These are phyloP conservation scores for Apostasia ramifera DNA, from an alignment of 106 monocot species.

Conservation along the genomic window DNA sequence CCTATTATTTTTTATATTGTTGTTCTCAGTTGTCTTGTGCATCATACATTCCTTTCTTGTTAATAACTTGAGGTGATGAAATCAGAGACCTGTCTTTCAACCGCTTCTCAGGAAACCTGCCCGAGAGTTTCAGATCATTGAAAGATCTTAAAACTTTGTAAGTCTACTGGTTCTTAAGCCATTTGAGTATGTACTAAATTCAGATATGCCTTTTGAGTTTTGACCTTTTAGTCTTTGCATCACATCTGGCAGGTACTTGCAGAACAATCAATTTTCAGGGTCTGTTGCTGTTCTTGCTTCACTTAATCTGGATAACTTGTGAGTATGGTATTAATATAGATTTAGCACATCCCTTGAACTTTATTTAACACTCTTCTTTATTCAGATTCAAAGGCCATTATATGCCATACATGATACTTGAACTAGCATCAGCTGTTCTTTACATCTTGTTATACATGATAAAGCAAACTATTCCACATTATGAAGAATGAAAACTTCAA, in stretches of 20 bases:
- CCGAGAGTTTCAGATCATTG: constrained; percentile 69
- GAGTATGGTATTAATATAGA: constrained; percentile 21
- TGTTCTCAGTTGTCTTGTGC: background rate
- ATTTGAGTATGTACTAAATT: constrained; percentile 1
- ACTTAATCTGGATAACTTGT: constrained; percentile 77
- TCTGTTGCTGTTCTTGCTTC: constrained; percentile 60
- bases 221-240: background rate
- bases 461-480: no score
- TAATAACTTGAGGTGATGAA: constrained; percentile 25
- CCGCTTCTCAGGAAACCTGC: constrained; percentile 75
- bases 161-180: no score
- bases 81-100: constrained; percentile 92
- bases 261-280: constrained; percentile 92
- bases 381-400: background rate
- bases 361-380: background rate
- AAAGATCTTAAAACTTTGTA: constrained; percentile 72
- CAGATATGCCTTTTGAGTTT: constrained; percentile 6
- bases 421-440: background rate
- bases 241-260: constrained; percentile 43
- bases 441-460: no score
- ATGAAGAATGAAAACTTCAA: no score
- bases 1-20: background rate
- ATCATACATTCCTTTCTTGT: constrained; percentile 2
- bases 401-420: background rate
- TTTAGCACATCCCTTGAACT: background rate